Percentiles rank a stretch among this genome's conserved stretches.
These are phyloP conservation scores for Arthrobotrys sphaeroides DNA, from an alignment of 2,329 filamentous ascomycete genomes.

Conservation along the genomic window DNA sequence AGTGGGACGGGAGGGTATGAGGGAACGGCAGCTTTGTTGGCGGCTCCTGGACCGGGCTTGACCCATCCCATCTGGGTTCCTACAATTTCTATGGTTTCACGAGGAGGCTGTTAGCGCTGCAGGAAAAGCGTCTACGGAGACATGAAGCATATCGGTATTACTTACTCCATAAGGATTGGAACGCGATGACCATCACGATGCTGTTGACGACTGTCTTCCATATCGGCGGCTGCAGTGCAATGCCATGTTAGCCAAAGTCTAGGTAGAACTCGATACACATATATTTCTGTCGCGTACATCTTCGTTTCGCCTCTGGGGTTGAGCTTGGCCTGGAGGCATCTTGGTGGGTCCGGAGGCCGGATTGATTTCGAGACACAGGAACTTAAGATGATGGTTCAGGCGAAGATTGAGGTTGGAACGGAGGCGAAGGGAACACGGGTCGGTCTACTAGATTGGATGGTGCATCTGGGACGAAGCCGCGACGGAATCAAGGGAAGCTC, in stretches of 20 bases:
- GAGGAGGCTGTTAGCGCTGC: no score
- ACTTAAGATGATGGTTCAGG: background rate
- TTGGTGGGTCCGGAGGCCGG: background rate
- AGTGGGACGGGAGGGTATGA: conserved; percentile 67
- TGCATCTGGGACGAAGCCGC: conserved; percentile 20
- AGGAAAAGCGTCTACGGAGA: no score
- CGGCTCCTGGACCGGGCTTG: conserved; percentile 64
- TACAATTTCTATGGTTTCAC: conserved; percentile 23
- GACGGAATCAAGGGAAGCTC: background rate
- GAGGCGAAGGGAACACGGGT: background rate
- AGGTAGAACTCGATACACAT: background rate
- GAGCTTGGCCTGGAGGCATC: conserved; percentile 33
- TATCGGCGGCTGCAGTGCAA: conserved; percentile 58
- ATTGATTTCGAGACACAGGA: conserved; percentile 4
- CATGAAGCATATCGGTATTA: conserved; percentile 58
- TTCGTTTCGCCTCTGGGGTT: conserved; percentile 27
- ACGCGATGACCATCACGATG: conserved; percentile 67
- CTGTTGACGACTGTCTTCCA: conserved; percentile 59
- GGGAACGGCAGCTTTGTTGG: conserved; percentile 60
- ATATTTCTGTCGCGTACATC: conserved; percentile 9
- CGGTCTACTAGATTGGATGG: background rate
- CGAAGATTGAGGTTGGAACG: background rate
- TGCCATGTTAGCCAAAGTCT: background rate
- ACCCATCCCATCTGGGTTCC: conserved; percentile 63
- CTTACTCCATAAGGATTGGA: conserved; percentile 70